These are phyloP conservation scores for Sugiyamaella smithiae DNA, from an alignment of 805 yeast species.

Conservation along the genomic window DNA sequence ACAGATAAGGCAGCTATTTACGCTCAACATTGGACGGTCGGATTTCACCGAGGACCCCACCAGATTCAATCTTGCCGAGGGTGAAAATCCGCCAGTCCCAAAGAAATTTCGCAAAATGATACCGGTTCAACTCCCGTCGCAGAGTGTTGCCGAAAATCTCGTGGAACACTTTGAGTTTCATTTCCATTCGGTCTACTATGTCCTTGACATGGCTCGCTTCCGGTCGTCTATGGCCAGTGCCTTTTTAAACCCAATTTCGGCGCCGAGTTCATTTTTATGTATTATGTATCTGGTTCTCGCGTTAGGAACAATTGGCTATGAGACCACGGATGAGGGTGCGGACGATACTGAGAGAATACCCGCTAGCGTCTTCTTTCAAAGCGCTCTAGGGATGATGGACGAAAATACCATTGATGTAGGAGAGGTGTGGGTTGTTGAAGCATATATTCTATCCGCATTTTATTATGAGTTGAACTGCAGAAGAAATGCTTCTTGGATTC, in stretches of 20 bases:
- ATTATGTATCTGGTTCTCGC: conserved; percentile 36
- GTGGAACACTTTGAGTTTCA: conserved; percentile 35
- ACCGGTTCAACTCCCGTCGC: conserved; percentile 31
- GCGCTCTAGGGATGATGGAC: conserved; percentile 34
- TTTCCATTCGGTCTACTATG: conserved; percentile 39
- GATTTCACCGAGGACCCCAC: conserved; percentile 39
- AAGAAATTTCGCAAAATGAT: conserved; percentile 1
- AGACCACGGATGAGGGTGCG: not conserved
- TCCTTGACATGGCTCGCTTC: conserved; percentile 36
- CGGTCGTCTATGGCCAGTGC: conserved; percentile 28
- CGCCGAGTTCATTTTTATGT: conserved; percentile 31
- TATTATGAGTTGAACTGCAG: conserved; percentile 39
- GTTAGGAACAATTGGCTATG: conserved; percentile 6
- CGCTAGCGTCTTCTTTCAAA: conserved; percentile 32
- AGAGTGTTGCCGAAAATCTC: conserved; percentile 30
- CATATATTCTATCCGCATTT: conserved; percentile 38
- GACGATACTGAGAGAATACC: not conserved
- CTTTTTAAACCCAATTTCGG: conserved; percentile 33
- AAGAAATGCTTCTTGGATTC: conserved; percentile 41
- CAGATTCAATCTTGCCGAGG: conserved; percentile 37
- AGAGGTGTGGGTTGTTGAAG: conserved; percentile 42
- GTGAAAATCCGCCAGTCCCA: conserved; percentile 27
- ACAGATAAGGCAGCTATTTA: conserved; percentile 40
- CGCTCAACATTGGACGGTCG: conserved; percentile 31
- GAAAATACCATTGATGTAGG: conserved; percentile 36